These are phyloP conservation scores for Cucumis cinereus DNA, from an alignment of 306 rosid genomes.

Conservation along the genomic window DNA sequence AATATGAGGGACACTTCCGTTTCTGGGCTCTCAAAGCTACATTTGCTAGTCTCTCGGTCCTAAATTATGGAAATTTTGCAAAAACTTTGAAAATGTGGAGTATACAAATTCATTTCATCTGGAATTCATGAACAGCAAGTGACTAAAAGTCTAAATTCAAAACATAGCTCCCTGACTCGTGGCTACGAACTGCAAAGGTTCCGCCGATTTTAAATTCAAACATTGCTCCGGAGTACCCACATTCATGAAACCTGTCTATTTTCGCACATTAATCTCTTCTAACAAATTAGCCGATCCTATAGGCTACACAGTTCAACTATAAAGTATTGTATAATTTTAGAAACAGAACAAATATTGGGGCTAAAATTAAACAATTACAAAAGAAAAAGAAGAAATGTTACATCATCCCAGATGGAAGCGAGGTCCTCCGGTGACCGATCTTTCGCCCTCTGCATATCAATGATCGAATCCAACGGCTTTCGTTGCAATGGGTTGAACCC, in stretches of 20 bases:
- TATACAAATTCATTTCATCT: not conserved
- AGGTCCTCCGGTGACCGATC: conserved; percentile 62
- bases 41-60: not conserved
- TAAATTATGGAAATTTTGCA: not conserved
- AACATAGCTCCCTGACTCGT: not conserved
- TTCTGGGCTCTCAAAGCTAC: not conserved
- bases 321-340: not conserved
- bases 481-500: conserved; percentile 71
- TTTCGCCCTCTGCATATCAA: conserved; percentile 54
- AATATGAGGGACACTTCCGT: not conserved
- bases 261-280: not conserved
- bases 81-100: not conserved
- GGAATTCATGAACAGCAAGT: no score
- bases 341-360: not conserved
- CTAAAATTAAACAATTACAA: not conserved
- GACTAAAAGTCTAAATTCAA: not conserved
- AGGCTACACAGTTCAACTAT: not conserved
- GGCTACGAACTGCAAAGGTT: not conserved
- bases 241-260: not conserved
- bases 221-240: not conserved
- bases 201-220: not conserved
- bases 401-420: conserved; percentile 85
- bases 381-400: conserved; percentile 21
- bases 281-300: not conserved
- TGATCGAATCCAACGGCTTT: conserved; percentile 67